These are phyloP conservation scores for Tardiomyces depauwii DNA, from an alignment of 1,139 yeast genomes.

Conservation along the genomic window DNA sequence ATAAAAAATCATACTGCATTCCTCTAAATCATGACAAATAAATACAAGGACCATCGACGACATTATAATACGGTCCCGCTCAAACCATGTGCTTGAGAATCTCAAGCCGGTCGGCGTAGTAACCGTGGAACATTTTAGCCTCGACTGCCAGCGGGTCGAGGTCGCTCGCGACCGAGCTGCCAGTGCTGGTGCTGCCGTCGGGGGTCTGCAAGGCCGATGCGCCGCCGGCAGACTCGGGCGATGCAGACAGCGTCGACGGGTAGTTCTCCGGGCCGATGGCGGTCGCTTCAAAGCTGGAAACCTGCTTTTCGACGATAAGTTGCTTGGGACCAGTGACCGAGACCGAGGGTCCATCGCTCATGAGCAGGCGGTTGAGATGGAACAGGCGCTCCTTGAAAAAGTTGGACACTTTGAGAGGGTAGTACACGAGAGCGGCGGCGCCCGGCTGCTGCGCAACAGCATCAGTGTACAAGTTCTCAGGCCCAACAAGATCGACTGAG, in stretches of 20 bases:
- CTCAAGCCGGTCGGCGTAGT: conserved; percentile 19
- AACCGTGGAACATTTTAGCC: conserved; percentile 15
- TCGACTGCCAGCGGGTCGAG: conserved; percentile 5
- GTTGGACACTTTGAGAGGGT: conserved; percentile 23
- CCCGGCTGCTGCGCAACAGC: conserved; percentile 5
- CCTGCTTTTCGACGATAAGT: conserved; percentile 12
- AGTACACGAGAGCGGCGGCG: conserved; percentile 13
- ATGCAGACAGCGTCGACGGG: not conserved
- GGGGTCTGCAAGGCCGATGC: conserved; percentile 3
- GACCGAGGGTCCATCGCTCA: conserved; percentile 22
- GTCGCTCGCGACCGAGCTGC: conserved; percentile 5
- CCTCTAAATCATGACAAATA: conserved; percentile 1
- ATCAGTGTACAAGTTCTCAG: conserved; percentile 6
- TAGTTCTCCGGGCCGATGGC: conserved; percentile 1
- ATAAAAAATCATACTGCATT: not conserved
- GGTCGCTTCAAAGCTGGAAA: conserved; percentile 8
- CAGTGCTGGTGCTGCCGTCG: conserved; percentile 5
- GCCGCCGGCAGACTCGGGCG: conserved; percentile 2
- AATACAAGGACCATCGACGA: too few relatives aligned
- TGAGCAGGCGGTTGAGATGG: conserved; percentile 20
- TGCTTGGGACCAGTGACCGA: conserved; percentile 11
- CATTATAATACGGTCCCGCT: too few relatives aligned
- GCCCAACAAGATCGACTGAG: conserved; percentile 23
- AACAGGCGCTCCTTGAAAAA: conserved; percentile 26
- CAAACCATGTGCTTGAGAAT: conserved; percentile 10